Evolutionary conservation across 2,329 filamentous ascomycete species (phyloP), one percentile per base, ranked within the genome.

Genomic region (Aureobasidium pullulans): DNA sequence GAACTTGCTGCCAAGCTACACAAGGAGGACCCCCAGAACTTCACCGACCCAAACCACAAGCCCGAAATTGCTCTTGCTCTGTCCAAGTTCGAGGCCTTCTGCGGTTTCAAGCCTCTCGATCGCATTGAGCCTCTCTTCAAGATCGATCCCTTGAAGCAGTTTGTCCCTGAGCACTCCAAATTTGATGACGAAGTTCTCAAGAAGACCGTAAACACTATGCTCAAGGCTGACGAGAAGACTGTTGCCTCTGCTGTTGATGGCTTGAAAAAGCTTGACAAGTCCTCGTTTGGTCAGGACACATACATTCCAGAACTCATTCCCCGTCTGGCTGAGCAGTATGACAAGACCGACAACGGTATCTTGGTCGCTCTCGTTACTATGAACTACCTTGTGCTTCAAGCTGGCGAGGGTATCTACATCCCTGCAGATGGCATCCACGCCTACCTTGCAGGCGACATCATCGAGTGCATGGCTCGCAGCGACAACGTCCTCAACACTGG

Each of bases 31-130:
- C 86, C 87, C 0, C 72, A 82, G 2, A 80, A 83, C 60, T 91
- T 88, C 70, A 82, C 81, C 1, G 87, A 92, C 64, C 75, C 81
- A 2, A 91, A 91, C 70, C 87, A 91, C 76, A 91, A 91, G 72
- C 88, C 88, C 1, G 88, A 92, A 68, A 91, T 92, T 57, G 87
- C 88, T 0, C 76, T 92, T 1, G 87, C 88, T 0, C 73, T 91
- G 1, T 79, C 81, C 11, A 81, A 84, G 23, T 91, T 92, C 66
- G 87, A 91, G 70, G 84, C 87, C 0, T 91, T 92, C 65, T 85
- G 84, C 9, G 88, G 88, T 6, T 91, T 85, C 76, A 90, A 89
- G 67, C 83, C 86, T 0, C 73, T 88, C 0, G 67, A 72, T 9
- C 76, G 84, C 2, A 84, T 91, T 60, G 72, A 83, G 34, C 68